Evolutionary conservation across 257 asterid species (phyloP), one percentile per base, ranked within the genome.

Genomic region (Capsicum pubescens): DNA sequence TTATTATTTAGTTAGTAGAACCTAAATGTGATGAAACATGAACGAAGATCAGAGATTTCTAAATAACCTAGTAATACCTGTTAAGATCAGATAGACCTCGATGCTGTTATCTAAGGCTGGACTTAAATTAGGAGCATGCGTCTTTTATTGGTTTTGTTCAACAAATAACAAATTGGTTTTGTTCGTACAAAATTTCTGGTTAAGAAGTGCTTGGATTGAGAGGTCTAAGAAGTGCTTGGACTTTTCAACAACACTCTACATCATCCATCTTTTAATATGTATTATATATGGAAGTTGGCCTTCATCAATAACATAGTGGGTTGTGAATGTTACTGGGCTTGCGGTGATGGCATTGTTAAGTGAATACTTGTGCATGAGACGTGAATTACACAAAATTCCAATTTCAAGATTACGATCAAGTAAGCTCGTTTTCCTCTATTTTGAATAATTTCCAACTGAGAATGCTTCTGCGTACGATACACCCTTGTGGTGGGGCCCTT

Each of bases 211-310:
- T n/a, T n/a, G n/a, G 87, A 92, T 96, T 80, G 99, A 94, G 89
- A 94, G 99, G 90, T 95, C 98, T 36, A 96, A 91, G 90, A 96
- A 91, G 89, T 96, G 99, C 93, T 89, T 93, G 86, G 98, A 96
- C 87, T 96, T 96, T 88, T 88, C 97, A 35, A 97, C 97, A 7
- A 96, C 98, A 64, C 92, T 94, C 19, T 93, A 93, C 84, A 90
- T 94, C 69, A 79, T 92, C 86, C 98, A 96, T 84, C 97, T 92
- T 63, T 86, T 94, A 87, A 89, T 92, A 74, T 94, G 98, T 92
- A 84, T 89, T 83, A 17, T 87, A 12, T 96, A 94, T 80, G 99
- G 98, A 87, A 98, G 98, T 42, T 96, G 98, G 97, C 99, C 99
- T 66, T 87, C 94, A 76, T 94, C 99, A 26, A 71, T 93, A 84